Evolutionary conservation across 805 yeast species (phyloP), one percentile per base, ranked within the genome.

Genomic region (Saccharomyces kudriavzevii): DNA sequence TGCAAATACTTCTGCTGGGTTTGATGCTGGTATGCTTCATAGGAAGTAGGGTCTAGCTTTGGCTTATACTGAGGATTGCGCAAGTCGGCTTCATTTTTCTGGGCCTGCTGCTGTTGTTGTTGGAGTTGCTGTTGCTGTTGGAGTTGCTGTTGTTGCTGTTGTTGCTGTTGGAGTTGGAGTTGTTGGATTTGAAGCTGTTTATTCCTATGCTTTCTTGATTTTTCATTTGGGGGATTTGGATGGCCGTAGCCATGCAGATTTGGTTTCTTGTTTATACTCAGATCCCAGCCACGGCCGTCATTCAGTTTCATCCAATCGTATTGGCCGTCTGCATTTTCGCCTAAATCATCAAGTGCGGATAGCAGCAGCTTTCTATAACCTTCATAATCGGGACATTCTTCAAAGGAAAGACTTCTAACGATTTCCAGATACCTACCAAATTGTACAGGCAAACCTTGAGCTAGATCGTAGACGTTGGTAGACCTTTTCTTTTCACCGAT

Each of bases 291-390:
- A 69, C 85, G 84, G 56, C 98, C 98, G 53, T 87, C 89, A 69
- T 94, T 94, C 61, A 94, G 77, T 64, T 86, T 87, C 96, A 90
- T 89, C 99, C 99, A 94, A 75, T 94, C 99, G 72, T 90, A 94
- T 64, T 88, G 91, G 48, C 88, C 96, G 71, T 94, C 97, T 50
- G 83, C 86, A 35, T 70, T 70, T 56, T 84, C 88, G 50, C 84
- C 86, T 50, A 85, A 77, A 30, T 85, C 83, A 50, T 82, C 83
- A 57, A 94, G 73, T 0, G 89, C 94, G 56, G 88, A 83, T 58
- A 89, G 79, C 77, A 94, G 77, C 56, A 94, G 75, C 55, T 80
- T 81, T 53, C 94, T 79, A 69, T 90, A 82, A 62, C 88, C 89
- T 59, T 88, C 92, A 72, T 94, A 94, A 70, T 89, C 96, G 10